phyloP scores from a whole-genome alignment of 345 rosid genomes.

The Raphanus raphanistrum region DNA sequence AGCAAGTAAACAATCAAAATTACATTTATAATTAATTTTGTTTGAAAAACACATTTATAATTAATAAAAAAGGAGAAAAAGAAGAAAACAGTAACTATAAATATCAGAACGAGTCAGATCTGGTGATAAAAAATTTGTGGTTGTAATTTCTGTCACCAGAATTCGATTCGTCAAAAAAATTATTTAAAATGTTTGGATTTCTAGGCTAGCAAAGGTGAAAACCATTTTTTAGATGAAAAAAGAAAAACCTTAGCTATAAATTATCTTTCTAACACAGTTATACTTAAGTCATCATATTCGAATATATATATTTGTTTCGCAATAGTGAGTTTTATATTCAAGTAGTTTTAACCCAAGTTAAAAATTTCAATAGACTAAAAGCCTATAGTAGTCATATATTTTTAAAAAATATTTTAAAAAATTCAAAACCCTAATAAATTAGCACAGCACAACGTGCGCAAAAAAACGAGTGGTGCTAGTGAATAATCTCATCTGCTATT shows the following conservation, averaged over 20 bases:
- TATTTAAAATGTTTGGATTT: too few species aligned
- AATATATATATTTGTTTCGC: too few species aligned
- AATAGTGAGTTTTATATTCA: background rate
- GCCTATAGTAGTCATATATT: background rate
- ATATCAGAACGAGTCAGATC: too few species aligned
- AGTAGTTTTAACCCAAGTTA: background rate
- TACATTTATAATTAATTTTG: background rate
- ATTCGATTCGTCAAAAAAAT: too few species aligned
- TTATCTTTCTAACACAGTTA: background rate
- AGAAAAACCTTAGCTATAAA: background rate
- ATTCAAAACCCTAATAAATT: background rate
- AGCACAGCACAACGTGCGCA: constrained; percentile 24
- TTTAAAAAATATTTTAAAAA: background rate
- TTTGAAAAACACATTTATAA: too few species aligned
- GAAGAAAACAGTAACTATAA: too few species aligned
- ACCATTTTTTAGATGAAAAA: too few species aligned
- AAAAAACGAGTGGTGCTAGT: constrained; percentile 22
- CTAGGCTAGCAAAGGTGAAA: too few species aligned
- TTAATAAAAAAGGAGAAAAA: too few species aligned
- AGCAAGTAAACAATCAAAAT: background rate
- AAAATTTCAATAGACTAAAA: background rate
- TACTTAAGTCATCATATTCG: background rate
- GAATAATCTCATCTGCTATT: background rate
- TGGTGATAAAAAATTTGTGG: too few species aligned
- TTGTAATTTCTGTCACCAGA: too few species aligned